Evolutionary conservation across 768 basidiomycete species (phyloP).

Genomic region (Lactarius quietus): DNA sequence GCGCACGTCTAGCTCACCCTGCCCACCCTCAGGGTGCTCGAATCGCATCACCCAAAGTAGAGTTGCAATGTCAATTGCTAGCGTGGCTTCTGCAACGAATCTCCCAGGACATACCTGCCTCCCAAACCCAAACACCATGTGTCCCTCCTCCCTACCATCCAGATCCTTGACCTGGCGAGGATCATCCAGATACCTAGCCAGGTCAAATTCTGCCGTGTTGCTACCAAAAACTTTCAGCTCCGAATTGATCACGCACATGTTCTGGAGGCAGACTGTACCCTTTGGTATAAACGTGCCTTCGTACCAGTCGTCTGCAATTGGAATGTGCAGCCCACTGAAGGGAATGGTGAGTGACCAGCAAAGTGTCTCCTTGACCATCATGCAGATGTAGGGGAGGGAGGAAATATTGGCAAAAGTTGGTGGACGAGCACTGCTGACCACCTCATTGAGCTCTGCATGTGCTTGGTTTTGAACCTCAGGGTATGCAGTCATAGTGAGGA

Average conservation of each 20-base stretch:
- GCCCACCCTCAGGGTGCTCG: not conserved
- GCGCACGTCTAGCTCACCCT: not conserved
- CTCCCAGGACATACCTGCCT: not conserved
- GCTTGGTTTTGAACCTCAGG: too few species aligned
- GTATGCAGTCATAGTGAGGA: too few species aligned
- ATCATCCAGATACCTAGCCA: too few species aligned
- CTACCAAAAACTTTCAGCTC: too few species aligned
- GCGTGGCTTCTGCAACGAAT: not conserved
- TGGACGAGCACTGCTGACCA: too few species aligned
- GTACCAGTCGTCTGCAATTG: constrained; percentile 1
- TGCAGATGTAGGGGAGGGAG: too few species aligned
- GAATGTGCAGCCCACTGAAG: constrained; percentile 21
- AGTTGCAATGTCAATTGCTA: not conserved
- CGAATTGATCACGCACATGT: constrained; percentile 2
- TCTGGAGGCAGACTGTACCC: not conserved
- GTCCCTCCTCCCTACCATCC: constrained; percentile 30
- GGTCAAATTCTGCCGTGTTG: not conserved
- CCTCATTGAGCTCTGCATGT: too few species aligned
- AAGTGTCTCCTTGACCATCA: too few species aligned
- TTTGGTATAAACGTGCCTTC: not conserved
- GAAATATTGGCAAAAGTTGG: too few species aligned
- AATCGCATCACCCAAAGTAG: not conserved
- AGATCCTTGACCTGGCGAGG: too few species aligned
- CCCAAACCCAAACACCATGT: constrained; percentile 16
- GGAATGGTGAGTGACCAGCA: constrained; percentile 30